Conservation (phyloP, 306 rosid species). For the Arachis stenosperma region DNA sequence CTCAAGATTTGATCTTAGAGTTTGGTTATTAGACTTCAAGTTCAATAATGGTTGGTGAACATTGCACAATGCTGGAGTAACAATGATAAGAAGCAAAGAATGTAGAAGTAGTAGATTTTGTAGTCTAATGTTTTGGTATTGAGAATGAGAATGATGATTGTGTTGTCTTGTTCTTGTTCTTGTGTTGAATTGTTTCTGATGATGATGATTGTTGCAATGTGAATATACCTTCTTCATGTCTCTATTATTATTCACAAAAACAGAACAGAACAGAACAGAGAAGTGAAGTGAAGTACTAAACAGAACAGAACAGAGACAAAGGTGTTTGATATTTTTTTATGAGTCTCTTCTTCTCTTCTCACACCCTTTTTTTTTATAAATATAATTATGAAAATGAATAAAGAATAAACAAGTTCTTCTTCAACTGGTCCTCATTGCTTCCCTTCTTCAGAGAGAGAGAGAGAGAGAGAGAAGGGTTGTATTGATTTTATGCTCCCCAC, state of each 20-base stretch:
- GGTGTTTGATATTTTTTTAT: slow-evolving; percentile 13
- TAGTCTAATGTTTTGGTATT: background rate
- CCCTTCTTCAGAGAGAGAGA: background rate
- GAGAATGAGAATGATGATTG: slow-evolving; percentile 37
- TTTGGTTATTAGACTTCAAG: slow-evolving; percentile 31
- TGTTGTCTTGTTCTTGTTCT: slow-evolving; percentile 65
- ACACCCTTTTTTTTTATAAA: too few species aligned
- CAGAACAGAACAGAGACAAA: slow-evolving; percentile 37
- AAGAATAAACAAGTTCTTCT: background rate
- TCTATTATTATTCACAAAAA: slow-evolving; percentile 11
- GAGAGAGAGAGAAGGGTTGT: slow-evolving; percentile 12
- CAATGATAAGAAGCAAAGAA: slow-evolving; percentile 57
- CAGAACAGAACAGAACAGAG: slow-evolving; percentile 49
- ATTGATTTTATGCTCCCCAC: slow-evolving; percentile 48
- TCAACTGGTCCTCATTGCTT: slow-evolving; percentile 14
- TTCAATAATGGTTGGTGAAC: slow-evolving; percentile 12
- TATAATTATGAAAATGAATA: too few species aligned
- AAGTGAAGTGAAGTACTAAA: slow-evolving; percentile 34
- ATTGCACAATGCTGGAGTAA: slow-evolving; percentile 58
- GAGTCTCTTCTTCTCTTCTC: slow-evolving; percentile 52
- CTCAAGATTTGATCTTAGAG: slow-evolving; percentile 51
- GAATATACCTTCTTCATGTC: slow-evolving; percentile 64
- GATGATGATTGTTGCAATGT: slow-evolving; percentile 50
- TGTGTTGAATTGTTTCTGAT: slow-evolving; percentile 53
- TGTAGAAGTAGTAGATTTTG: slow-evolving; percentile 41